These are phyloP conservation scores for Anisodus tanguticus DNA, from an alignment of 257 asterid genomes.

Conservation along the genomic window DNA sequence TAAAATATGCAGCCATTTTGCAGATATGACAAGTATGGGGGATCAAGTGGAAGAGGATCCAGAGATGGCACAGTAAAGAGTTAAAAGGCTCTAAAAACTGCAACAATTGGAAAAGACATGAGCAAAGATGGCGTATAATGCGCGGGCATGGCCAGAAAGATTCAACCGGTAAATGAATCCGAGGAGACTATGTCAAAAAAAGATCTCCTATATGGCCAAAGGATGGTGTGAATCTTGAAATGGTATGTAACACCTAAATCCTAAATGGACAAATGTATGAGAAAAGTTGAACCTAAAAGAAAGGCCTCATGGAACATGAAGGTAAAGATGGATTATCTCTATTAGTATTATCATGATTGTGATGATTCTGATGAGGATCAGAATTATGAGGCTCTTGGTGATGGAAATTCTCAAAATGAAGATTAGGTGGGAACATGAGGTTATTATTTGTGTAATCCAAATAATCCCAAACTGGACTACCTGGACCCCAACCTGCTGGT, in stretches of 20 bases:
- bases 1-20: constrained; percentile 49
- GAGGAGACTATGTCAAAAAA: constrained; percentile 2
- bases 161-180: not conserved
- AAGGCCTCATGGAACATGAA: constrained; percentile 48
- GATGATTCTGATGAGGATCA: constrained; percentile 46
- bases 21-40: constrained; percentile 21
- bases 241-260: not conserved
- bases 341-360: constrained; percentile 12
- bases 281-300: constrained; percentile 33
- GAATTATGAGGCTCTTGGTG: constrained; percentile 33
- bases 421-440: constrained; percentile 64
- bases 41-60: constrained; percentile 1
- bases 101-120: constrained; percentile 19
- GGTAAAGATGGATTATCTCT: constrained; percentile 42
- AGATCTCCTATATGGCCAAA: constrained; percentile 1
- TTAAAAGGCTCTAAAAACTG: constrained; percentile 20
- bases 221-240: not conserved
- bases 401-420: constrained; percentile 51
- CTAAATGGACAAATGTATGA: too few species aligned
- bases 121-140: not conserved
- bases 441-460: constrained; percentile 54
- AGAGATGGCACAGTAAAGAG: not conserved
- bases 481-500: constrained; percentile 91
- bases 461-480: constrained; percentile 89
- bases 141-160: not conserved